Evolutionary conservation across 1,284 basidiomycete genomes (phyloP).

Genomic region (Boletus semigastroideus): DNA sequence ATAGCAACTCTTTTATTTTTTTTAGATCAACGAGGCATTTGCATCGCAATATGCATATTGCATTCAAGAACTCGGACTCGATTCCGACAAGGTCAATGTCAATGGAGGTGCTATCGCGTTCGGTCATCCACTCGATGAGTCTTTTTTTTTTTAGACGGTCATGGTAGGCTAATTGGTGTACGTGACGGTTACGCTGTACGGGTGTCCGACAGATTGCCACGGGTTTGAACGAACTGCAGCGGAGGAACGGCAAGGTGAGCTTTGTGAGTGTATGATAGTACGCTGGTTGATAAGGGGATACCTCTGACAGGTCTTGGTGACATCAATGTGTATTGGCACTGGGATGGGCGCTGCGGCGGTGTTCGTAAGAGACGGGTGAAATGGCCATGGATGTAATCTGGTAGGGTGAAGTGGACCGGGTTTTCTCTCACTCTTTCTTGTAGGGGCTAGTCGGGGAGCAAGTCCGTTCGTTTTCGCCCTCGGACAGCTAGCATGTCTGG

Average conservation of each 20-base stretch:
- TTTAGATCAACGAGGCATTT: conserved; percentile 88
- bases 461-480: too few species aligned
- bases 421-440: too few species aligned
- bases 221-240: conserved; percentile 77
- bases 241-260: conserved; percentile 74
- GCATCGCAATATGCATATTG: conserved; percentile 87
- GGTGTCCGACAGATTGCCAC: conserved; percentile 89
- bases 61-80: conserved; percentile 71
- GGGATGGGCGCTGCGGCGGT: conserved; percentile 87
- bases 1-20: not conserved
- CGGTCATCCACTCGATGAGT: conserved; percentile 84
- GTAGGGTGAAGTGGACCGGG: not conserved
- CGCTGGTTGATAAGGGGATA: not conserved
- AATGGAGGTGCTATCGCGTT: conserved; percentile 90
- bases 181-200: conserved; percentile 64
- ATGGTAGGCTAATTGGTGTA: conserved; percentile 22
- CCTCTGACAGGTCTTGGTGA: conserved; percentile 60
- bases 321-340: conserved; percentile 87
- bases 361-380: conserved; percentile 54
- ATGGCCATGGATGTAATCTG: too few species aligned
- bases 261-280: not conserved
- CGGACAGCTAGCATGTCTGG: too few species aligned
- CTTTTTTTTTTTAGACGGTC: not conserved
- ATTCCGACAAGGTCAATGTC: conserved; percentile 77
- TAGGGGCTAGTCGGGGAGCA: too few species aligned